These are phyloP conservation scores for Boletellus ananas DNA, from an alignment of 768 basidiomycete genomes.

Conservation along the genomic window DNA sequence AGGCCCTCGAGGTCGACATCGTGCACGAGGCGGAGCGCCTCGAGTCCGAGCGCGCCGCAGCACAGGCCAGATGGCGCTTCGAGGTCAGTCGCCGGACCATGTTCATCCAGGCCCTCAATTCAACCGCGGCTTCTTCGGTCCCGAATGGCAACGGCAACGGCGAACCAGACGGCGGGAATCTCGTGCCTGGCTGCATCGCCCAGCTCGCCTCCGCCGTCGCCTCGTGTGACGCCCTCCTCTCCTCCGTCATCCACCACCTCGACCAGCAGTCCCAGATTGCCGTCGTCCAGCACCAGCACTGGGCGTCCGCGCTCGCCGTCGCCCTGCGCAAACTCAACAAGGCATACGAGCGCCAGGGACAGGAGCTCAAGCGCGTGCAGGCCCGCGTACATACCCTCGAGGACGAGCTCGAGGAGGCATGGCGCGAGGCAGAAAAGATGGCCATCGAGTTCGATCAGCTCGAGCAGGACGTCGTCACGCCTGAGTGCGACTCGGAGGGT, in stretches of 20 bases:
- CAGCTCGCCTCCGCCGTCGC: conserved; percentile 60
- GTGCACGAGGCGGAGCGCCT: conserved; percentile 59
- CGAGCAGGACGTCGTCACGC: conserved; percentile 30
- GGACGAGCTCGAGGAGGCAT: conserved; percentile 75
- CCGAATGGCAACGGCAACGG: not conserved
- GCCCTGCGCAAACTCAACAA: conserved; percentile 77
- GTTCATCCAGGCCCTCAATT: conserved; percentile 66
- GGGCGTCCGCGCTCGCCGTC: conserved; percentile 72
- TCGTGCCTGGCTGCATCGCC: conserved; percentile 41
- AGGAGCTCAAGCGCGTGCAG: conserved; percentile 50
- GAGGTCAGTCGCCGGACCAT: conserved; percentile 63
- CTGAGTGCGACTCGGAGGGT: conserved; percentile 10
- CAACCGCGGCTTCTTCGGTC: conserved; percentile 36
- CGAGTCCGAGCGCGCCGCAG: conserved; percentile 44
- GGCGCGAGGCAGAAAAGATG: conserved; percentile 71
- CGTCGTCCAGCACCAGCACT: conserved; percentile 59
- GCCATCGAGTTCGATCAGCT: conserved; percentile 69
- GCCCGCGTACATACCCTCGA: conserved; percentile 52
- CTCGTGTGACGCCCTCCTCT: conserved; percentile 54
- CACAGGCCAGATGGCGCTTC: conserved; percentile 67
- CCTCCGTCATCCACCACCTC: conserved; percentile 51
- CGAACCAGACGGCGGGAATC: conserved; percentile 36
- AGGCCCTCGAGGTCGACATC: conserved; percentile 57
- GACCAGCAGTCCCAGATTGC: conserved; percentile 67
- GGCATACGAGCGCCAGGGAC: conserved; percentile 62